Evolutionary conservation across 805 yeast genomes (phyloP), one percentile per base, ranked within the genome.

Genomic region (Candida insectalens): DNA sequence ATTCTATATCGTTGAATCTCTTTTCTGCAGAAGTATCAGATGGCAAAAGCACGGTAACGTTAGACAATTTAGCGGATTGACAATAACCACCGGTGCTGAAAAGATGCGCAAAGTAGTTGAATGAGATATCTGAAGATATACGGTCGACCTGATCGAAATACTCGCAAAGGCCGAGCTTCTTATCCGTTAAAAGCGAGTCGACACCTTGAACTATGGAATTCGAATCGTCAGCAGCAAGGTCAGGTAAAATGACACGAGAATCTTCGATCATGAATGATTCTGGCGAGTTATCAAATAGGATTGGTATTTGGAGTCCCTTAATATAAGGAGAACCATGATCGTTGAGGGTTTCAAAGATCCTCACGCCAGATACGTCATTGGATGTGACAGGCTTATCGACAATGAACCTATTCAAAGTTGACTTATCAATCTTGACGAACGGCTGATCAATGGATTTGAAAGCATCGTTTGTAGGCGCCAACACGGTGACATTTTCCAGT

Each of bases 381-480:
- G 55, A 43, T 6, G 42, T 32, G 5, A 55, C 33, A 0, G 67
- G 53, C 4, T 45, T 41, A 27, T 65, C 46, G 12, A 69, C 49
- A 5, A 60, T 39, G 44, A 69, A 57, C 22, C 55, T 50, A 15
- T 45, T 30, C 10, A 56, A 36, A 7, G 45, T 47, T 10, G 39
- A 27, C 19, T 40, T 36, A 13, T 36, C 21, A 19, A 26, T 10
- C 32, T 10, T 12, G 10, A 29, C 30, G 7, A 21, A 13, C 19
- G 19, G 30, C 4, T 29, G 23, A 6, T 37, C 34, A 8, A 36
- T 26, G 2, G 32, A 28, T 10, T 34, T 45, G 52, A 81, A 83
- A 1, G 95, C 95, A 43, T 78, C 75, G 50, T 84, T 84, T 9
- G 79, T 67, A 0, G 95, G 94, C 1, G 94, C 94, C 27, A 81